Evolutionary conservation across 176 grass and related monocot genomes (phyloP).

Genomic region (Oryza coarctata): DNA sequence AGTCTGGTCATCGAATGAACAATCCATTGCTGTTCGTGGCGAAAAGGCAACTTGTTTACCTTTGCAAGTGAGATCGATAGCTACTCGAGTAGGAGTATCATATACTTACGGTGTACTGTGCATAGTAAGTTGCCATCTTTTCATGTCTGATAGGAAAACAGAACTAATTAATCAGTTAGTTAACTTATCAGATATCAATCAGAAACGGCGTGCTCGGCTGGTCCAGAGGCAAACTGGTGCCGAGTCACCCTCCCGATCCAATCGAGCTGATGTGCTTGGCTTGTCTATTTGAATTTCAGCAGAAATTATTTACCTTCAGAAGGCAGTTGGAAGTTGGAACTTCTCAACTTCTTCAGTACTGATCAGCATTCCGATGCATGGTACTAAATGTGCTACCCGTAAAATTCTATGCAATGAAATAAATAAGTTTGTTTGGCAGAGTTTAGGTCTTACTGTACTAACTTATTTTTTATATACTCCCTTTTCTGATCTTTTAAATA

Average conservation of each 20-base stretch:
- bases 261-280: slow-evolving; percentile 5
- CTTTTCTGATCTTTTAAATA: too few relatives aligned
- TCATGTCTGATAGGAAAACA: background rate
- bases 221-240: slow-evolving; percentile 11
- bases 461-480: too few relatives aligned
- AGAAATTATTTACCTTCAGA: background rate
- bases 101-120: background rate
- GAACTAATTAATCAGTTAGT: background rate
- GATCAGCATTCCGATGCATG: background rate
- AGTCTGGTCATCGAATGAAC: background rate
- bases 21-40: background rate
- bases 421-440: too few relatives aligned
- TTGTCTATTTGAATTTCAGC: background rate
- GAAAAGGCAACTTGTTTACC: background rate
- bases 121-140: background rate
- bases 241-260: slow-evolving; percentile 34
- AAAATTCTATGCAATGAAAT: background rate
- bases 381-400: background rate
- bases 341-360: background rate
- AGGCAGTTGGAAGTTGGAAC: background rate
- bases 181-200: background rate
- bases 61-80: background rate
- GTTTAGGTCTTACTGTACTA: too few relatives aligned
- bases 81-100: too few relatives aligned
- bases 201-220: background rate